Conservation (phyloP, 83 land plant genomes). For the Thuja plicata region DNA sequence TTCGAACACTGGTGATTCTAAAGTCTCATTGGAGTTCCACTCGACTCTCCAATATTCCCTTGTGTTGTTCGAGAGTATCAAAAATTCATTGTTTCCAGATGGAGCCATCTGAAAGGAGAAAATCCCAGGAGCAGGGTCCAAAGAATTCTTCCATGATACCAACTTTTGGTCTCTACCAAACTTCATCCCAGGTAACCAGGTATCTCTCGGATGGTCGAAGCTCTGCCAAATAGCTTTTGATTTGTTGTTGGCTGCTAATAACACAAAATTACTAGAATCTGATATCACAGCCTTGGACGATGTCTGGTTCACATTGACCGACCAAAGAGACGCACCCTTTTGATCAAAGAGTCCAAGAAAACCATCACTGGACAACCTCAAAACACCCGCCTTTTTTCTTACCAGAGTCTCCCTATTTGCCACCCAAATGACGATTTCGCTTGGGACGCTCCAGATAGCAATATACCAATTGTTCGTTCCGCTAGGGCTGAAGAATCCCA, state of each 20-base stretch:
- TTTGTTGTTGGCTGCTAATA: constrained; percentile 11
- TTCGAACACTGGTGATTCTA: no score
- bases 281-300: constrained; percentile 16
- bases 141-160: constrained; percentile 42
- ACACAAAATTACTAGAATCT: constrained; percentile 26
- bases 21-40: no score
- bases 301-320: not conserved
- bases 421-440: constrained; percentile 30
- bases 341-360: constrained; percentile 11
- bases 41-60: constrained; percentile 40
- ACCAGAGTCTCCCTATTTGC: constrained; percentile 23
- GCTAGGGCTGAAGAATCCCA: no score
- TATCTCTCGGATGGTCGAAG: no score
- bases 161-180: constrained; percentile 15
- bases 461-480: no score
- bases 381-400: not conserved
- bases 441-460: no score
- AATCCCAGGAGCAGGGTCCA: constrained; percentile 42
- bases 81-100: constrained; percentile 24
- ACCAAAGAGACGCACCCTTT: not conserved
- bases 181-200: constrained; percentile 27
- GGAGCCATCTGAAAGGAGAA: constrained; percentile 37
- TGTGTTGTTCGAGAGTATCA: constrained; percentile 21
- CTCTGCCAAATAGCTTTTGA: constrained; percentile 19
- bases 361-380: constrained; percentile 25